phyloP scores from a whole-genome alignment of 768 basidiomycete species.

The Leccinum ochraceum region DNA sequence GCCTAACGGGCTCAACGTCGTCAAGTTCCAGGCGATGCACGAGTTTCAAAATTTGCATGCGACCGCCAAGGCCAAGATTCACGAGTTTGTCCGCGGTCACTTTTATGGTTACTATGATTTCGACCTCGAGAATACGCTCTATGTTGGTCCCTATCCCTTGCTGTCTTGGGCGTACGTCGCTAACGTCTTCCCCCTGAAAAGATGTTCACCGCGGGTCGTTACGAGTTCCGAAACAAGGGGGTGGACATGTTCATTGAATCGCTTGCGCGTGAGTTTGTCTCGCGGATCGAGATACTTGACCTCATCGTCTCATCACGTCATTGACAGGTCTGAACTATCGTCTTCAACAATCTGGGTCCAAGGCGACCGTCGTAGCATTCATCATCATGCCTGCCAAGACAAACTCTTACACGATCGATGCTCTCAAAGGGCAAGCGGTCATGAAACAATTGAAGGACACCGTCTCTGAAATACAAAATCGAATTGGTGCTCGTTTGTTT shows the following conservation, averaged over 20 bases:
- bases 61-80: no score
- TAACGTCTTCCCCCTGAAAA: no score
- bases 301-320: background rate
- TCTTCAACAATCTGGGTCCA: constrained; percentile 62
- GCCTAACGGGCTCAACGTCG: no score
- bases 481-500: constrained; percentile 89
- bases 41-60: no score
- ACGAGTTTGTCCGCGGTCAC: no score
- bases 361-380: constrained; percentile 92
- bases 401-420: constrained; percentile 96
- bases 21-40: no score
- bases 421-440: constrained; percentile 95
- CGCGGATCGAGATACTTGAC: background rate
- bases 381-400: constrained; percentile 98
- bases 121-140: no score
- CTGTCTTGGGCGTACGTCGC: no score
- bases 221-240: constrained; percentile 99
- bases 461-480: constrained; percentile 92
- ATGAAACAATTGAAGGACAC: constrained; percentile 96
- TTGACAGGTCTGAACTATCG: constrained; percentile 55
- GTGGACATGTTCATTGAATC: constrained; percentile 99
- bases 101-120: no score
- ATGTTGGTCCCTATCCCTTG: no score
- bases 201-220: no score
- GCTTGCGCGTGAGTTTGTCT: constrained; percentile 68